These are phyloP conservation scores for Schwanniomyces sp. DNA, from an alignment of 805 yeast species.

Conservation along the genomic window DNA sequence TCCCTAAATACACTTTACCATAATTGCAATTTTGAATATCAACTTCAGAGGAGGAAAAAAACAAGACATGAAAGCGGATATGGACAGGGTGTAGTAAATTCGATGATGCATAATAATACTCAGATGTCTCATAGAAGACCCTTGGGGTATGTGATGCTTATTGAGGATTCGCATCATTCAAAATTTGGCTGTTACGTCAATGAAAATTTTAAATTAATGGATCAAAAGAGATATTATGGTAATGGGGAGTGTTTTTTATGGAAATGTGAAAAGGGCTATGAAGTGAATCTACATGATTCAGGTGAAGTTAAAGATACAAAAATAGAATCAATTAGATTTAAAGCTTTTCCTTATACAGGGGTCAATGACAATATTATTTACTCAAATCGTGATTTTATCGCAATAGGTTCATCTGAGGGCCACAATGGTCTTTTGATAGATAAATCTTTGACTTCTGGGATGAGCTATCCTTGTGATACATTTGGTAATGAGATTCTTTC, in stretches of 20 bases:
- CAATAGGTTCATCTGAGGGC: constrained; percentile 92
- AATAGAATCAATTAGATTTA: constrained; percentile 40
- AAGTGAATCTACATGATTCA: neutral
- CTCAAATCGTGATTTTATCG: constrained; percentile 72
- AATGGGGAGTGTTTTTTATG: constrained; percentile 95
- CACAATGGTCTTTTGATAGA: constrained; percentile 91
- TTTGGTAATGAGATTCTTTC: constrained; percentile 83
- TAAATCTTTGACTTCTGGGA: constrained; percentile 70
- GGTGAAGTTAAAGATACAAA: neutral
- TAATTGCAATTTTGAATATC: constrained; percentile 46
- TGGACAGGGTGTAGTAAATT: constrained; percentile 33
- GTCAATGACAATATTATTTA: constrained; percentile 81
- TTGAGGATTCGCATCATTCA: constrained; percentile 63
- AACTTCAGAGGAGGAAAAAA: constrained; percentile 19
- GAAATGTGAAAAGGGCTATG: constrained; percentile 50
- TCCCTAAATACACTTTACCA: constrained; percentile 77
- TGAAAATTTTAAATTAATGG: constrained; percentile 70
- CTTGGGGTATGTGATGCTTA: constrained; percentile 71
- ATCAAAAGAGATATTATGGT: constrained; percentile 76
- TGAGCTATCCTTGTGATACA: constrained; percentile 74
- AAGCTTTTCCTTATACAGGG: constrained; percentile 87
- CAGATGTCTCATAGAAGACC: constrained; percentile 26
- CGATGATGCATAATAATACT: constrained; percentile 26
- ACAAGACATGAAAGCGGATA: constrained; percentile 26
- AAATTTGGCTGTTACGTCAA: constrained; percentile 80